A percentile compares a stretch with the other conserved stretches of the same genome.
Evolutionary conservation across 1,284 basidiomycete genomes (phyloP).

Genomic region (Omphalotus olearius): DNA sequence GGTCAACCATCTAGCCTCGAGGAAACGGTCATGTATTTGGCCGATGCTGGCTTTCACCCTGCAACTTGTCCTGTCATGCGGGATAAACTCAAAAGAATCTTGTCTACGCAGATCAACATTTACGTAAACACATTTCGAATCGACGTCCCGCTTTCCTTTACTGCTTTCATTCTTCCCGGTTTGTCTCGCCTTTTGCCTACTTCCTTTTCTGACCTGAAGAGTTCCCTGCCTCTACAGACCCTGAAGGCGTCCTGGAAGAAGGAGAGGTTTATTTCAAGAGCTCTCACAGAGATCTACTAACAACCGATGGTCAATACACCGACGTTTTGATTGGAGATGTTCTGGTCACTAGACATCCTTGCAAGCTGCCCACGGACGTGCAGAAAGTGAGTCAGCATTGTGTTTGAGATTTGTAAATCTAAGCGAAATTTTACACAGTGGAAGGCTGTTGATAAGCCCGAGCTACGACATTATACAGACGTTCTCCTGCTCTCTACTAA

Average conservation of each 20-base stretch:
- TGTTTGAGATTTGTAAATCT: not conserved
- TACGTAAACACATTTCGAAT: constrained; percentile 35
- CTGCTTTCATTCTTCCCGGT: constrained; percentile 49
- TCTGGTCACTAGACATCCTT: constrained; percentile 47
- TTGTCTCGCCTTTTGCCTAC: constrained; percentile 6
- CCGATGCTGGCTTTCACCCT: constrained; percentile 46
- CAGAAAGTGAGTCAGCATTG: constrained; percentile 36
- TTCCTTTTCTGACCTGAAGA: constrained; percentile 1
- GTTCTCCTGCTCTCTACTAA: constrained; percentile 46
- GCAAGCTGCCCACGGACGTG: constrained; percentile 50
- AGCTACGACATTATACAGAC: constrained; percentile 37
- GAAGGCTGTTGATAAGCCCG: constrained; percentile 39
- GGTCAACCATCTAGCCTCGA: constrained; percentile 48
- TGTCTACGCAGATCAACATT: constrained; percentile 30
- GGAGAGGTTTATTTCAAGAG: constrained; percentile 45
- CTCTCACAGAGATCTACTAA: constrained; percentile 31
- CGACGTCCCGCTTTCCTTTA: constrained; percentile 42
- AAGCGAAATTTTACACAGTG: constrained; percentile 28
- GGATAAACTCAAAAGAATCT: constrained; percentile 39
- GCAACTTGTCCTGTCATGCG: constrained; percentile 34
- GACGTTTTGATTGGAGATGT: constrained; percentile 42
- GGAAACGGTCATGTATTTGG: constrained; percentile 43
- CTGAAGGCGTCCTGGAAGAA: constrained; percentile 34
- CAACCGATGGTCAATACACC: constrained; percentile 33
- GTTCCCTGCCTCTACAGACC: constrained; percentile 28